Evolutionary conservation across 2,329 filamentous ascomycete species (phyloP), one percentile per base, ranked within the genome.

Genomic region (Epichloe sp.): DNA sequence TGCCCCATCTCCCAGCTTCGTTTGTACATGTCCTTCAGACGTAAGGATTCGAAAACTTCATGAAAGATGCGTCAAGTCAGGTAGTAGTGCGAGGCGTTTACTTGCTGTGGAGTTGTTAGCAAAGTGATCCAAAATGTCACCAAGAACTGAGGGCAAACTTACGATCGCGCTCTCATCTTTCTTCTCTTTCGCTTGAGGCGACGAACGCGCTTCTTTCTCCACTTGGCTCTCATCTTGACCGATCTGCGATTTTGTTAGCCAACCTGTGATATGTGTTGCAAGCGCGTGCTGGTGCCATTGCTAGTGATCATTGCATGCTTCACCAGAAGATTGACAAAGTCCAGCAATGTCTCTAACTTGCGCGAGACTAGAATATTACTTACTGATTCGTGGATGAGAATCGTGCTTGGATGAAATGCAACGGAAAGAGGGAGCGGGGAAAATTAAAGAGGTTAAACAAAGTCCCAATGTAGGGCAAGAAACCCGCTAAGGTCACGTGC

Each of bases 151-250:
- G 19, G 17, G 15, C n/a, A 19, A 37, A 77, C 89, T 82, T 81
- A 97, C 93, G 84, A 90, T 79, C 93, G 79, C 68, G 91, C 93
- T 74, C 93, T 84, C 78, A 93, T 95, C 91, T 98, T 98, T 89
- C 93, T 94, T 80, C 93, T 89, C 90, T 98, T 98, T 73, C 90
- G 86, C 86, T 97, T 97, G 75, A 98, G 88, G 76, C 93, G 85
- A 69, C 93, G 83, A 78, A 95, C 90, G 74, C 93, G 83, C 91
- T 98, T 98, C 87, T 98, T 98, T 82, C 91, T 93, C 93, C 93
- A 97, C 82, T 97, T 97, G 72, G 89, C 90, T 93, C 91, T 79
- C 80, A 83, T 82, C 76, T 75, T 82, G 77, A 75, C 74, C 70
- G 63, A 64, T 60, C 48, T 53, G 23, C 19, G 12, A 47, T 23